Evolutionary conservation across 1,284 basidiomycete species (phyloP), one percentile per base, ranked within the genome.

Genomic region (Sporisorium iseilematis-ciliati): DNA sequence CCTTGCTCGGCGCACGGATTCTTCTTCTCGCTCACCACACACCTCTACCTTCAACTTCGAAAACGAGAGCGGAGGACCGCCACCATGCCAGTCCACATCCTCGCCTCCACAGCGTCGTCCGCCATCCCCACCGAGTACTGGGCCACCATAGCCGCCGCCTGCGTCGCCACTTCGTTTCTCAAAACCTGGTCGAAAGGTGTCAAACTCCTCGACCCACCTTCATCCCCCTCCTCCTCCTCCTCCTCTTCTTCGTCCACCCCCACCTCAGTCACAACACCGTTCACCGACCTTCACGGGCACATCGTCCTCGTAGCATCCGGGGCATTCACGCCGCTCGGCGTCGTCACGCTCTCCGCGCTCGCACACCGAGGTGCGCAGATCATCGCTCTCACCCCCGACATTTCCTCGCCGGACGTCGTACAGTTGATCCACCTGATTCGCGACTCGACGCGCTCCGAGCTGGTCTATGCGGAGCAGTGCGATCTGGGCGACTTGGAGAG

Each of bases 391-490:
- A 74, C 70, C 2, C 72, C 72, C 7, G 64, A 68, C 31, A 59
- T 78, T 2, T 29, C 45, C 1, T 41, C 75, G 0, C 73, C 70
- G 3, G 48, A 73, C 1, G 66, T 76, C 1, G 48, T 75, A 11
- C 81, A 82, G 57, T 42, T 82, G 33, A 38, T 82, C 7, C 52
- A 72, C 14, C 66, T 83, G 14, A 67, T 84, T 12, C 70, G 82
- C 11, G 80, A 81, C 56, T 76, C 77, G 29, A 79, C 81, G 0
- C 63, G 58, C 23, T 78, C 66, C 64, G 77, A 80, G 42, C 72
- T 77, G 26, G 75, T 84, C 23, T 84, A 78, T 49, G 82, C 82
- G 3, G 82, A 84, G 41, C 40, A 77, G 60, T 84, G 82, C 63
- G 77, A 84, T 43, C 49, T 83, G n/a, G 58, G 43, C 1, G 51